Evolutionary conservation across 768 basidiomycete genomes (phyloP).

Genomic region (Cantharellus anzutake): DNA sequence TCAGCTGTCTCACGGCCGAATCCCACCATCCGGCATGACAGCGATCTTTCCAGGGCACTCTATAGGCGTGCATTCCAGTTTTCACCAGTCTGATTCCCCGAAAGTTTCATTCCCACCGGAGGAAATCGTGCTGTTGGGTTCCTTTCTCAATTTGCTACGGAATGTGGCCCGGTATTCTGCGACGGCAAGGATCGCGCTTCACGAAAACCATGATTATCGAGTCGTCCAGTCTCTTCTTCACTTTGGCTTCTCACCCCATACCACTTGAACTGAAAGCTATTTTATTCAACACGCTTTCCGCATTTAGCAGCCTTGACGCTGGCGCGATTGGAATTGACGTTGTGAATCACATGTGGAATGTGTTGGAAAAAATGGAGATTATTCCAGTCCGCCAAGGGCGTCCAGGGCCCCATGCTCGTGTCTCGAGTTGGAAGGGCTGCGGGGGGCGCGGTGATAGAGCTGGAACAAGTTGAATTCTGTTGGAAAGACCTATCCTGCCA

Average conservation of each 20-base stretch:
- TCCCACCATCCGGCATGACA: slow-evolving; percentile 24
- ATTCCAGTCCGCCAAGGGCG: slow-evolving; percentile 6
- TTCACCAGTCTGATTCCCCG: slow-evolving; percentile 25
- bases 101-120: slow-evolving; percentile 37
- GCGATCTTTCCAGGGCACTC: slow-evolving; percentile 10
- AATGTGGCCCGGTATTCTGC: slow-evolving; percentile 58
- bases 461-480: slow-evolving; percentile 75
- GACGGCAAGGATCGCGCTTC: slow-evolving; percentile 58
- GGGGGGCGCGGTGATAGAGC: slow-evolving; percentile 68
- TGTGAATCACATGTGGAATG: slow-evolving; percentile 62
- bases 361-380: slow-evolving; percentile 72
- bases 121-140: slow-evolving; percentile 59
- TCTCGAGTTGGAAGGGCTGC: slow-evolving; percentile 26
- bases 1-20: slow-evolving; percentile 28
- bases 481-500: slow-evolving; percentile 67
- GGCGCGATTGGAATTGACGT: slow-evolving; percentile 56
- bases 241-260: slow-evolving; percentile 59
- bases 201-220: slow-evolving; percentile 57
- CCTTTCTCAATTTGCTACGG: slow-evolving; percentile 64
- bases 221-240: slow-evolving; percentile 64
- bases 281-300: slow-evolving; percentile 57
- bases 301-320: slow-evolving; percentile 70
- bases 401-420: slow-evolving; percentile 32
- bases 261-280: slow-evolving; percentile 83
- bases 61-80: slow-evolving; percentile 1